phyloP scores from a whole-genome alignment of 1,284 basidiomycete genomes.

The Lignosus rhinocerotis region DNA sequence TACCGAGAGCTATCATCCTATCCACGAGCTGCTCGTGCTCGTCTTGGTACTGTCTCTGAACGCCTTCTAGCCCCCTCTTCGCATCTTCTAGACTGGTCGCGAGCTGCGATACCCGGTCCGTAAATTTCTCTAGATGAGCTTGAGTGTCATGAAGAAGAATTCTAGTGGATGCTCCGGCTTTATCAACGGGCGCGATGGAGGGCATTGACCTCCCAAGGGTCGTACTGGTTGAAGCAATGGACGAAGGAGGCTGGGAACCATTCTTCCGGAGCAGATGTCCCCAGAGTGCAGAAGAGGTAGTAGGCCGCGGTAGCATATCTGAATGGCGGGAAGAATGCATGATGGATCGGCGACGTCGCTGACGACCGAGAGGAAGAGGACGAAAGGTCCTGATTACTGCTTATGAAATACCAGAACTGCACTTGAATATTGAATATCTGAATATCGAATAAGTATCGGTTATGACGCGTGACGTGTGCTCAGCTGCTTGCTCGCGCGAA shows the following conservation, averaged over 20 bases:
- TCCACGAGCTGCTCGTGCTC: constrained; percentile 34
- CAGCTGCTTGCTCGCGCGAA: constrained; percentile 32
- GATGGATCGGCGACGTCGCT: too few species aligned
- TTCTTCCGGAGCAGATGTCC: constrained; percentile 32
- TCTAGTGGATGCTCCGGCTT: constrained; percentile 61
- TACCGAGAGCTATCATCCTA: constrained; percentile 38
- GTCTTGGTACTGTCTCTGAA: constrained; percentile 31
- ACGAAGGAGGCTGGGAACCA: constrained; percentile 13
- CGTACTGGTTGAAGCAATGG: constrained; percentile 3
- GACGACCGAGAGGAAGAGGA: too few species aligned
- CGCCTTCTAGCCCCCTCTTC: constrained; percentile 30
- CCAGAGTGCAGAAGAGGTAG: constrained; percentile 30
- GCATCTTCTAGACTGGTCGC: constrained; percentile 29
- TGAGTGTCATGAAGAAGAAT: constrained; percentile 71
- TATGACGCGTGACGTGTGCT: neutral
- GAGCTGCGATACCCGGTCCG: constrained; percentile 44
- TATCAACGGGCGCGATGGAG: constrained; percentile 57
- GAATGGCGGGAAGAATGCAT: neutral
- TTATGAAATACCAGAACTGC: too few species aligned
- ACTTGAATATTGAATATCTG: too few species aligned
- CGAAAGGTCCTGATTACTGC: too few species aligned
- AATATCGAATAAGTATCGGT: neutral
- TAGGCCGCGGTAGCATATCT: neutral
- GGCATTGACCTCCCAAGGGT: constrained; percentile 21
- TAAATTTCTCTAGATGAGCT: constrained; percentile 61